Percentiles rank a stretch among this genome's conserved stretches.
phyloP scores from a whole-genome alignment of 805 yeast genomes.

The Metschnikowia chrysomelidarum region DNA sequence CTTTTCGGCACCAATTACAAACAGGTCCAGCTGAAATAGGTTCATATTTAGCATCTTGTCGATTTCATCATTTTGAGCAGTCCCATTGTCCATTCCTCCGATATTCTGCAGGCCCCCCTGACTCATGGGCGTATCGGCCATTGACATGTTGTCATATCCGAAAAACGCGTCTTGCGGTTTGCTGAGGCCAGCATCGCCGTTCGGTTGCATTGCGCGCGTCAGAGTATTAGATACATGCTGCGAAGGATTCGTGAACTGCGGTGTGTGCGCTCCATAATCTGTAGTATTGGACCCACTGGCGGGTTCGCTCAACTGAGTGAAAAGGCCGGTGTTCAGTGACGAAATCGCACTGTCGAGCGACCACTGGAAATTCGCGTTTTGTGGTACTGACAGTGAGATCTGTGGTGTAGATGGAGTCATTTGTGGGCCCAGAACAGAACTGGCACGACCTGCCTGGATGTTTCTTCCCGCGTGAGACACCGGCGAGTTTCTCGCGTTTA shows the following conservation, averaged over 20 bases:
- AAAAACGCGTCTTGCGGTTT: constrained; percentile 5
- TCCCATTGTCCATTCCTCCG: constrained; percentile 15
- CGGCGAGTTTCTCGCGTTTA: neutral
- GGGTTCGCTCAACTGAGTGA: constrained; percentile 10
- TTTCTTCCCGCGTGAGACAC: neutral
- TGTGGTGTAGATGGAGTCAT: neutral
- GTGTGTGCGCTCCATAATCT: neutral
- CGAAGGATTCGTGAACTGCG: constrained; percentile 4
- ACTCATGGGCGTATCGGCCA: constrained; percentile 3
- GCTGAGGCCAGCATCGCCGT: neutral
- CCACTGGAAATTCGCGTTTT: constrained; percentile 7
- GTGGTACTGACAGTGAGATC: neutral
- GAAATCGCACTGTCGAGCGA: constrained; percentile 13
- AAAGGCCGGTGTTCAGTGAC: constrained; percentile 12
- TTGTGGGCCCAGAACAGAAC: neutral
- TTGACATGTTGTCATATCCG: constrained; percentile 6
- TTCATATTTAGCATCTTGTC: constrained; percentile 41
- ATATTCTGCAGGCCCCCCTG: constrained; percentile 3
- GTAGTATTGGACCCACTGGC: neutral
- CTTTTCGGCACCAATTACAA: constrained; percentile 24
- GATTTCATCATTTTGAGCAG: constrained; percentile 41
- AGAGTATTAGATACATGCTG: constrained; percentile 1
- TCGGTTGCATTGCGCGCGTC: constrained; percentile 1
- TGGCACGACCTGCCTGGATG: neutral
- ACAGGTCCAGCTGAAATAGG: constrained; percentile 35